A percentile compares a stretch with the other conserved stretches of the same genome.
Conservation (phyloP, 345 rosid species). For the Melaleuca quinquenervia region DNA sequence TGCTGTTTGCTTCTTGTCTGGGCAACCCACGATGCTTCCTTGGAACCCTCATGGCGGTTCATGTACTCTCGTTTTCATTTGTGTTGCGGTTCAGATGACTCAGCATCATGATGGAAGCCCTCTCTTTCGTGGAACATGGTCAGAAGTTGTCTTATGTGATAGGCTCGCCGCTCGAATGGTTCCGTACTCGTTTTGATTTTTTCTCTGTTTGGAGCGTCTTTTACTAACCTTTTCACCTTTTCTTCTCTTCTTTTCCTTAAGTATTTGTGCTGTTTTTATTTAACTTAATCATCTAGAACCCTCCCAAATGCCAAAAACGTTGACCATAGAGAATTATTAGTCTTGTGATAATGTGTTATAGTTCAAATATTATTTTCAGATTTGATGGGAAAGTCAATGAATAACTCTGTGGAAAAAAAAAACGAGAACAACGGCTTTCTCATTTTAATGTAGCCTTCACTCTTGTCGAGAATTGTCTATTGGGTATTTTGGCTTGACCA, state of each 20-base stretch:
- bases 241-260: too few relatives aligned
- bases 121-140: neutral
- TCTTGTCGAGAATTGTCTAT: neutral
- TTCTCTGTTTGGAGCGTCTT: neutral
- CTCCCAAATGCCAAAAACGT: neutral
- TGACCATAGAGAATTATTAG: neutral
- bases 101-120: neutral
- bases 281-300: neutral
- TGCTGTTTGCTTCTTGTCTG: neutral
- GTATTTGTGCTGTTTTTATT: neutral
- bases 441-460: neutral
- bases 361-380: neutral
- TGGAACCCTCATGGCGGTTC: neutral
- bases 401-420: neutral
- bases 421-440: neutral
- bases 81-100: neutral
- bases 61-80: neutral
- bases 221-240: neutral
- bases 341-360: neutral
- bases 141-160: neutral
- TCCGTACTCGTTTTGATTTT: neutral
- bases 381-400: neutral
- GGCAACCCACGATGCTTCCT: neutral
- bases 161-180: neutral
- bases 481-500: neutral